Conservation (phyloP, 2,329 filamentous ascomycete genomes). For the Incumbomyces lentus region DNA sequence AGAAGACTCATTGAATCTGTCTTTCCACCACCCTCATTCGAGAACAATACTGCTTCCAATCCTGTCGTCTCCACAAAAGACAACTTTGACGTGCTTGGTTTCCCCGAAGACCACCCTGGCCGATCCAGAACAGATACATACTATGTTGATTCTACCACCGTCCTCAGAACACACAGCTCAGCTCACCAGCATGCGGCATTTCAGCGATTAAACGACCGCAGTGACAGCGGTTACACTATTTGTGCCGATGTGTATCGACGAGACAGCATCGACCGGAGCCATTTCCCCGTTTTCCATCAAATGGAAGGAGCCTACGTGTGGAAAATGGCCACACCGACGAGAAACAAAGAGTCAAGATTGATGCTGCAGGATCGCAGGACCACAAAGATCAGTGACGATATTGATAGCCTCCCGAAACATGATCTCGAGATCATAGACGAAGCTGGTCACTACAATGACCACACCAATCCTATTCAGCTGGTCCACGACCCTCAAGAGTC, state of each 20-base stretch:
- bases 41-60: conserved; percentile 60
- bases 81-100: conserved; percentile 96
- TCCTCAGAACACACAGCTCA: conserved; percentile 86
- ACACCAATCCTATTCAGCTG: conserved; percentile 73
- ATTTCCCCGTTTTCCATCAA: conserved; percentile 96
- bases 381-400: conserved; percentile 55
- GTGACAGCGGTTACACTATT: conserved; percentile 71
- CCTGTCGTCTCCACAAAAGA: conserved; percentile 75
- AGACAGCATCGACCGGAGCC: conserved; percentile 87
- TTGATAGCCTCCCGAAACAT: conserved; percentile 54
- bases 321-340: conserved; percentile 45
- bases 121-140: conserved; percentile 86
- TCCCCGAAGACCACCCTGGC: conserved; percentile 77
- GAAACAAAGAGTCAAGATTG: background rate
- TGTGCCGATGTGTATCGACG: conserved; percentile 90
- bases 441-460: conserved; percentile 57
- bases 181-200: conserved; percentile 85
- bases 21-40: conserved; percentile 59
- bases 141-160: conserved; percentile 75
- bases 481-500: conserved; percentile 65
- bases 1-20: conserved; percentile 83
- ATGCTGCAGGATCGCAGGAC: conserved; percentile 31
- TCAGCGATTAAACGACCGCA: conserved; percentile 31
- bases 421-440: conserved; percentile 12
- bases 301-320: conserved; percentile 93